These are phyloP conservation scores for Tylopilus balloui DNA, from an alignment of 768 basidiomycete genomes.

Conservation along the genomic window DNA sequence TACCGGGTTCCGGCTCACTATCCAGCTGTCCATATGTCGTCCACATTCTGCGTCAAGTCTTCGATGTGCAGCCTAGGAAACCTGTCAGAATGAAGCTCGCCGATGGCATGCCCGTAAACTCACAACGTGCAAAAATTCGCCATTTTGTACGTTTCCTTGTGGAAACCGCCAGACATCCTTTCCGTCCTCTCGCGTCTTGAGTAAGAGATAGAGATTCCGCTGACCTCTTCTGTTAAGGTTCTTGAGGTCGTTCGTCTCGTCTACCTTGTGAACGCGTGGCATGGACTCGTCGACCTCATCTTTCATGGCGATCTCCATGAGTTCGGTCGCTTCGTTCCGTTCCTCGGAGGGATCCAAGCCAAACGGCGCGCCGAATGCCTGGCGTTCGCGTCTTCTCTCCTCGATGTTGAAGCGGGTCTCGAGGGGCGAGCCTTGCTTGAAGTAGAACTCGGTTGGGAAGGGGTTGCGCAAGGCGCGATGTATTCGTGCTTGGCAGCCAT, in stretches of 20 bases:
- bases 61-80: constrained; percentile 63
- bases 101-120: constrained; percentile 12
- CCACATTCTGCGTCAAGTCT: constrained; percentile 73
- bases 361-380: constrained; percentile 68
- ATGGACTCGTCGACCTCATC: constrained; percentile 59
- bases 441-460: constrained; percentile 87
- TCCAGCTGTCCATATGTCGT: constrained; percentile 85
- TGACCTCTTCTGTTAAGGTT: constrained; percentile 80
- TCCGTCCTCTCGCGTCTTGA: constrained; percentile 46
- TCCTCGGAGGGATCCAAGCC: constrained; percentile 41
- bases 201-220: constrained; percentile 84
- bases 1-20: constrained; percentile 86
- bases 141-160: constrained; percentile 53
- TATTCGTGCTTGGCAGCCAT: constrained; percentile 79
- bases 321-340: constrained; percentile 44
- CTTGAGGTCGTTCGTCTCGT: constrained; percentile 54
- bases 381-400: constrained; percentile 65
- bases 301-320: constrained; percentile 55
- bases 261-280: constrained; percentile 58
- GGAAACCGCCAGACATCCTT: constrained; percentile 79
- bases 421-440: constrained; percentile 84
- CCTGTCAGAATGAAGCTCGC: neutral
- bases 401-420: constrained; percentile 77
- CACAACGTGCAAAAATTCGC: constrained; percentile 77
- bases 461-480: constrained; percentile 84